These are phyloP conservation scores for Bassia scoparia DNA, from an alignment of 148 eudicot genomes.

Conservation along the genomic window DNA sequence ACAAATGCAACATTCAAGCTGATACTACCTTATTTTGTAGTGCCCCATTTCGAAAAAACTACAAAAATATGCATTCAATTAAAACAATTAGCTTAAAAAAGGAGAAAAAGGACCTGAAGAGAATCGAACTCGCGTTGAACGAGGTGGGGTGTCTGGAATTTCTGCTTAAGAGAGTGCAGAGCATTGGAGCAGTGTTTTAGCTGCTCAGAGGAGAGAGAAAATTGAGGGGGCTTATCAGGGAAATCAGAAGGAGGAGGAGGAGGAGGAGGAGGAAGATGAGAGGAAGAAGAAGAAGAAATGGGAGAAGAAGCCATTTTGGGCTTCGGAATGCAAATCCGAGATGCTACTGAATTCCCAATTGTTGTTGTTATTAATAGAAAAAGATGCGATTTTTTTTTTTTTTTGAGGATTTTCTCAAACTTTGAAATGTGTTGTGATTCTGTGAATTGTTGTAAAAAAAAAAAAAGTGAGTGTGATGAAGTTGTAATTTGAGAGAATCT, in stretches of 20 bases:
- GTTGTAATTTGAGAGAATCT: too few relatives aligned
- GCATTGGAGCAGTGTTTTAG: slow-evolving; percentile 51
- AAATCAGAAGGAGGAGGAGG: slow-evolving; percentile 23
- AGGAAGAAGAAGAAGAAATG: slow-evolving; percentile 21
- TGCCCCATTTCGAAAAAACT: too few relatives aligned
- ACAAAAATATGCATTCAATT: too few relatives aligned
- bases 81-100: background rate
- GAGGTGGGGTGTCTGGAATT: slow-evolving; percentile 31
- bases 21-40: too few relatives aligned
- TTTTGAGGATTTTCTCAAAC: too few relatives aligned
- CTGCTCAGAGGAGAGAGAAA: slow-evolving; percentile 50
- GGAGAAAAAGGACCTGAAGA: slow-evolving; percentile 45
- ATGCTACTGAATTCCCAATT: slow-evolving; percentile 19
- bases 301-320: slow-evolving; percentile 53
- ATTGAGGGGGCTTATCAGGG: slow-evolving; percentile 30
- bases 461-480: too few relatives aligned
- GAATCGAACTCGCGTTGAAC: slow-evolving; percentile 53
- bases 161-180: slow-evolving; percentile 42
- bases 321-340: slow-evolving; percentile 38
- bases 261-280: slow-evolving; percentile 7
- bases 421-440: too few relatives aligned
- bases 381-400: too few relatives aligned
- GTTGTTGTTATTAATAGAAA: background rate
- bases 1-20: too few relatives aligned
- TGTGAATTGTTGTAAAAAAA: too few relatives aligned